Percentiles rank a stretch among this genome's conserved stretches.
phyloP scores from a whole-genome alignment of 257 asterid species.

The Przewalskia tangutica region DNA sequence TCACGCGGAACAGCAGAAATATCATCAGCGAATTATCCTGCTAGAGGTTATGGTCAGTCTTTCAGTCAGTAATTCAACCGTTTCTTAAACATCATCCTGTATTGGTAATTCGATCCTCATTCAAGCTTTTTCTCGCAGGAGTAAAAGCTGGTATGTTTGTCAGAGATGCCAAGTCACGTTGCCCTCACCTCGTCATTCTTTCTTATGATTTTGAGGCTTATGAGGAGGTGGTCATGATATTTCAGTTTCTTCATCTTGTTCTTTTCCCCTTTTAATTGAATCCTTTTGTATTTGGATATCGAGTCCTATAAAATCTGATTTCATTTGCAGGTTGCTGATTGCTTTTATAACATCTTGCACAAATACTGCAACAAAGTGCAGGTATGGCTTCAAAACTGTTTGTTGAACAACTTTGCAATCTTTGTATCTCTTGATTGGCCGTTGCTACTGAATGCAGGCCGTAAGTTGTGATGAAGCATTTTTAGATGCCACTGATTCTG shows the following conservation, averaged over 20 bases:
- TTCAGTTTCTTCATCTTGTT: not conserved
- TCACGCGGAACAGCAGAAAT: slow-evolving; percentile 89
- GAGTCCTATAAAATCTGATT: not conserved
- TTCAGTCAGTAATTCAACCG: slow-evolving; percentile 5
- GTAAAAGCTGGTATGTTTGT: slow-evolving; percentile 95
- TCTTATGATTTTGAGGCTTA: slow-evolving; percentile 93
- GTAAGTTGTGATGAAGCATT: slow-evolving; percentile 99
- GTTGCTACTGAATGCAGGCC: slow-evolving; percentile 45
- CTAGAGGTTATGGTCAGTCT: slow-evolving; percentile 74
- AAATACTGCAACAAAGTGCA: slow-evolving; percentile 85
- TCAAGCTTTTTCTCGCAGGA: slow-evolving; percentile 31
- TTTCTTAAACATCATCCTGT: not conserved
- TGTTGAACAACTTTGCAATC: not conserved
- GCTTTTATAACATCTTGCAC: slow-evolving; percentile 78
- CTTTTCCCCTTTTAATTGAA: not conserved
- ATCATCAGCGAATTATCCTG: slow-evolving; percentile 95
- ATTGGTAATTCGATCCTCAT: not conserved
- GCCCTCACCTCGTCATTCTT: slow-evolving; percentile 83
- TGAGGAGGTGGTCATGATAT: slow-evolving; percentile 52
- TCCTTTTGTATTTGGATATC: not conserved
- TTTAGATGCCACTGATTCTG: slow-evolving; percentile 67
- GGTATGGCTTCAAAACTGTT: slow-evolving; percentile 29
- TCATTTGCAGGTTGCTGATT: slow-evolving; percentile 82
- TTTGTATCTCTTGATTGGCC: slow-evolving; percentile 13
- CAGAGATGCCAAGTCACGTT: slow-evolving; percentile 79